These are phyloP conservation scores for Piper longum DNA, from an alignment of 164 flowering plant genomes.

Conservation along the genomic window DNA sequence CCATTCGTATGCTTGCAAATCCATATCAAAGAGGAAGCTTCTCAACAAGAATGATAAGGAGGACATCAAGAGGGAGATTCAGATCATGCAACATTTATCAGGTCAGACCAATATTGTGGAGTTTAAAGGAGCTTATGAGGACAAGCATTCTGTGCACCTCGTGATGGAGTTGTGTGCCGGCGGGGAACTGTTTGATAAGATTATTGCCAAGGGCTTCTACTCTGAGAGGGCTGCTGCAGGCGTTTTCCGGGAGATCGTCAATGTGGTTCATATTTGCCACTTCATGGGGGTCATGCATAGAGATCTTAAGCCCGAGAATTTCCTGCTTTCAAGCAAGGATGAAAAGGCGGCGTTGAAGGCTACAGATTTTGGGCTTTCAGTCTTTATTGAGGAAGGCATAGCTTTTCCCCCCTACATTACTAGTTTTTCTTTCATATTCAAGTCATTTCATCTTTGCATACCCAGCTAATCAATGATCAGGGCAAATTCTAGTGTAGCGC, in stretches of 20 bases:
- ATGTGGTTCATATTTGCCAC: slow-evolving; percentile 79
- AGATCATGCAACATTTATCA: slow-evolving; percentile 85
- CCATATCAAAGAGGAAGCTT: slow-evolving; percentile 74
- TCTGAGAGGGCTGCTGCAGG: slow-evolving; percentile 78
- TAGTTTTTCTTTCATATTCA: too few relatives aligned
- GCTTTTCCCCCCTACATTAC: not conserved
- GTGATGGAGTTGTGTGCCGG: slow-evolving; percentile 94
- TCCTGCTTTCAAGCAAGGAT: slow-evolving; percentile 67
- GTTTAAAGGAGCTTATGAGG: slow-evolving; percentile 94
- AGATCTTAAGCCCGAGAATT: slow-evolving; percentile 93
- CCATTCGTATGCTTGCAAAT: slow-evolving; percentile 62
- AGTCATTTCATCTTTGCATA: too few relatives aligned
- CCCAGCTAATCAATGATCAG: not conserved
- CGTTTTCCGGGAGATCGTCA: slow-evolving; percentile 60
- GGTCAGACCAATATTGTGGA: slow-evolving; percentile 85
- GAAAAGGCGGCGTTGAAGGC: slow-evolving; percentile 68
- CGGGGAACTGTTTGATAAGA: slow-evolving; percentile 88
- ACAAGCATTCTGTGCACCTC: slow-evolving; percentile 60
- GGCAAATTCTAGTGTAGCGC: not conserved
- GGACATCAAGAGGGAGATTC: slow-evolving; percentile 84
- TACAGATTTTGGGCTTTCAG: slow-evolving; percentile 90
- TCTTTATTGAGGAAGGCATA: slow-evolving; percentile 84
- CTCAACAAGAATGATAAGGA: slow-evolving; percentile 60
- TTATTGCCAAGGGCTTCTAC: slow-evolving; percentile 81
- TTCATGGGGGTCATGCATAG: slow-evolving; percentile 98